Evolutionary conservation across 768 basidiomycete genomes (phyloP), one percentile per base, ranked within the genome.

Genomic region (Lentinus brumalis): DNA sequence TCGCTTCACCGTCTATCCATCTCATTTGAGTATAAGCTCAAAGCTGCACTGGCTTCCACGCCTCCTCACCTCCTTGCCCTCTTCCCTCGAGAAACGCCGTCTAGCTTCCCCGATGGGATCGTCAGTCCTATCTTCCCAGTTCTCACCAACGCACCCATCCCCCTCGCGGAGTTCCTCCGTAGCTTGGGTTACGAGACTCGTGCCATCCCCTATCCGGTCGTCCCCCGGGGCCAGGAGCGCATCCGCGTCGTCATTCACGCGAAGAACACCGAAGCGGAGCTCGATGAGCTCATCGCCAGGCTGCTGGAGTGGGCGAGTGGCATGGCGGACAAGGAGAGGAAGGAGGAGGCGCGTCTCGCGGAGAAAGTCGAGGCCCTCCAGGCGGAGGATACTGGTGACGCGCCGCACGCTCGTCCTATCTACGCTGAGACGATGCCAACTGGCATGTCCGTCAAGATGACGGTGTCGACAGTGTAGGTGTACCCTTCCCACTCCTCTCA

Each of bases 261-360:
- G 5, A 51, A 31, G 8, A 64, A 64, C 41, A 60, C 53, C 31
- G 35, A 59, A 53, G 42, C n/a, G 31, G 75, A 77, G 60, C 61
- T 77, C 18, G 57, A 59, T 14, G 41, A 16, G 41, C 38, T 55
- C 32, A 31, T 55, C 42, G 41, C 7, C 14, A 32, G 31, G 6
- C 32, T 53, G 11, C 38, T 38, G 16, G n/a, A 16, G 9, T 53
- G 51, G 51, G 29, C 30, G 11, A 26, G 21, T 26, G 21, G 21
- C 21, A 26, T 26, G 21, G 21, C 21, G 21, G 21, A 26, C 21
- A 26, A 26, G 21, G 21, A 26, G 21, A 1, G 21, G 21, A 26
- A 26, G 21, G 21, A 26, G 21, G 21, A 26, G 21, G 21, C 21
- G 21, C 21, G 21, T 2, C 21, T 26, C 21, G 21, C 21, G 21